Evolutionary conservation across 306 rosid species (phyloP).

Genomic region (Quillaja saponaria): DNA sequence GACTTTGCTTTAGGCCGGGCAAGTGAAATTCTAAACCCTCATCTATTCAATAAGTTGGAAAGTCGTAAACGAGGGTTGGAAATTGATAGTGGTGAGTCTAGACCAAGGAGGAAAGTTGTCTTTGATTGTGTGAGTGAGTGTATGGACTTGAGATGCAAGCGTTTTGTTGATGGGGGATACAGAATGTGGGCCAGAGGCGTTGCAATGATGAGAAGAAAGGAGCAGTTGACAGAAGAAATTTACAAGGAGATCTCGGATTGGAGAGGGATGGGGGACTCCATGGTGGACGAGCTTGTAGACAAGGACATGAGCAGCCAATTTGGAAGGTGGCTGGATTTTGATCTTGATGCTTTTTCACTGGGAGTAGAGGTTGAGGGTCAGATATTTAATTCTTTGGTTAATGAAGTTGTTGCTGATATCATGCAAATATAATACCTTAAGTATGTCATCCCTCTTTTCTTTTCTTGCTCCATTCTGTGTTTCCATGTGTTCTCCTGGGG

Average conservation of each 20-base stretch:
- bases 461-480: not conserved
- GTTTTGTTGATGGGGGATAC: conserved; percentile 61
- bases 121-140: conserved; percentile 77
- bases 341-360: conserved; percentile 54
- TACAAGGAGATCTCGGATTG: conserved; percentile 69
- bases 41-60: conserved; percentile 68
- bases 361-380: conserved; percentile 72
- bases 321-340: conserved; percentile 83
- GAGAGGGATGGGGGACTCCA: conserved; percentile 69
- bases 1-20: conserved; percentile 61
- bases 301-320: conserved; percentile 78
- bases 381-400: conserved; percentile 65
- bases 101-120: conserved; percentile 55
- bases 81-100: conserved; percentile 32
- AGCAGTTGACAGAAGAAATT: conserved; percentile 64
- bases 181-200: conserved; percentile 70
- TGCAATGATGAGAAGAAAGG: conserved; percentile 66
- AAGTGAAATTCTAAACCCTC: conserved; percentile 54
- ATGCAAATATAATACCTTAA: conserved; percentile 32
- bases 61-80: conserved; percentile 44
- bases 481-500: no score
- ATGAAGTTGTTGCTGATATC: conserved; percentile 59
- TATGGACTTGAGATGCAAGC: conserved; percentile 65
- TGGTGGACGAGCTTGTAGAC: conserved; percentile 90
- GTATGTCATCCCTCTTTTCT: no score